Evolutionary conservation across 108 stramenopile genomes (phyloP).

Genomic region (Nitzschia inconspicua): DNA sequence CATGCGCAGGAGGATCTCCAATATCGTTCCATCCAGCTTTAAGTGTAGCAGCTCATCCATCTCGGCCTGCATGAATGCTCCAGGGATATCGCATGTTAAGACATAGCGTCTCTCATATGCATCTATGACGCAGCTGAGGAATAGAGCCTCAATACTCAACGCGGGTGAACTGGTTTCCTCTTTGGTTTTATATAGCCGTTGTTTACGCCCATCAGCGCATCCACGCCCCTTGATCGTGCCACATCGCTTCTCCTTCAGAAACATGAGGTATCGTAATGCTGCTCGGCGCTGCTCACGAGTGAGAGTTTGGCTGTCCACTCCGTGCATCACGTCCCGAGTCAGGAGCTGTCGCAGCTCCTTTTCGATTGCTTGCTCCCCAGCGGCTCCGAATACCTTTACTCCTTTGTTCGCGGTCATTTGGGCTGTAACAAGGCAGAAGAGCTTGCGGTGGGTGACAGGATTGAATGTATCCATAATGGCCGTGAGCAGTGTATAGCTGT

Average conservation of each 20-base stretch:
- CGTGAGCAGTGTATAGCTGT: no score
- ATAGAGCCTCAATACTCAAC: constrained; percentile 11
- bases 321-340: constrained; percentile 25
- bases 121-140: constrained; percentile 24
- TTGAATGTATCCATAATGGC: no score
- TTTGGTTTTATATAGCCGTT: constrained; percentile 12
- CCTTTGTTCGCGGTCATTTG: no score
- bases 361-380: constrained; percentile 21
- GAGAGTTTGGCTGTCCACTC: constrained; percentile 11
- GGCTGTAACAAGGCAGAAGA: no score
- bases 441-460: no score
- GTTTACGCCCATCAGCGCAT: constrained; percentile 34
- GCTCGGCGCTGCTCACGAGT: constrained; percentile 17
- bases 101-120: no score
- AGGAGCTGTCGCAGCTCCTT: constrained; percentile 46
- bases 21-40: no score
- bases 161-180: constrained; percentile 33
- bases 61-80: no score
- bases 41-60: no score
- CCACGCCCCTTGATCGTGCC: constrained; percentile 40
- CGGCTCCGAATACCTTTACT: constrained; percentile 33
- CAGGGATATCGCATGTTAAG: no score
- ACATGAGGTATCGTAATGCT: constrained; percentile 41
- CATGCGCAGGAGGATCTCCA: no score
- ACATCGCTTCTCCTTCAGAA: constrained; percentile 40